phyloP scores from a whole-genome alignment of 2,329 filamentous ascomycete species.

The Capronia coronata region DNA sequence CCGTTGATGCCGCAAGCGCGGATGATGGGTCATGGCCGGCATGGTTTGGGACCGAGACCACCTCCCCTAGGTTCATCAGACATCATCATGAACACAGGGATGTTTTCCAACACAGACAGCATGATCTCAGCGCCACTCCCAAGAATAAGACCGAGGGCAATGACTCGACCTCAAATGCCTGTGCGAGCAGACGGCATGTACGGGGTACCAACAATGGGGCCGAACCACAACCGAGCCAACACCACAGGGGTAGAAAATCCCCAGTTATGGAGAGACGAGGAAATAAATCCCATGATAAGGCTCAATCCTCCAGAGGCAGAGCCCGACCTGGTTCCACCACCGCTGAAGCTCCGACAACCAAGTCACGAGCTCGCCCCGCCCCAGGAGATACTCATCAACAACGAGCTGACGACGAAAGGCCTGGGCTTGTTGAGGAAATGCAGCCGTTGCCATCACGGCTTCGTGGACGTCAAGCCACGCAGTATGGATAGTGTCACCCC shows the following conservation, averaged over 20 bases:
- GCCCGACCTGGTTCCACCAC: slow-evolving; percentile 8
- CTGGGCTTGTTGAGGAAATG: slow-evolving; percentile 24
- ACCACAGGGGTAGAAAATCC: neutral
- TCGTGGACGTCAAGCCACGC: slow-evolving; percentile 21
- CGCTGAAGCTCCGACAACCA: slow-evolving; percentile 8
- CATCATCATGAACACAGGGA: slow-evolving; percentile 22
- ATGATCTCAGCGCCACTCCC: slow-evolving; percentile 16
- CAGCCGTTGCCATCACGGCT: slow-evolving; percentile 23
- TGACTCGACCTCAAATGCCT: slow-evolving; percentile 14
- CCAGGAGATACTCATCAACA: neutral
- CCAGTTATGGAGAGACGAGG: neutral
- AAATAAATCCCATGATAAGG: neutral
- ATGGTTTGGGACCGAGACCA: slow-evolving; percentile 9
- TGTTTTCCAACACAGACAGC: slow-evolving; percentile 11
- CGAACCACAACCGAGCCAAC: neutral
- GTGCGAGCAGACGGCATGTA: slow-evolving; percentile 17
- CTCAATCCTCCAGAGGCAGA: neutral
- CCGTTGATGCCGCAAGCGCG: slow-evolving; percentile 5
- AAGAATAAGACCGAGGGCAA: slow-evolving; percentile 16
- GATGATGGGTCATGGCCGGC: slow-evolving; percentile 13
- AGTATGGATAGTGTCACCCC: slow-evolving; percentile 20
- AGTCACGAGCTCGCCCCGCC: neutral
- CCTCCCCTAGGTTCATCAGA: slow-evolving; percentile 4
- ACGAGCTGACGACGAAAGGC: slow-evolving; percentile 6
- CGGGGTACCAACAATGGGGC: slow-evolving; percentile 14